phyloP scores from a whole-genome alignment of 78 protist genomes.

The slime mould (Dictyostelium discoideum) region dicty_2.7 NC_007088.5:6272001-6272500 shows the following conservation, averaged over 20 bases:
- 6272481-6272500: not conserved
- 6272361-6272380: slow-evolving; percentile 17
- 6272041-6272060: not conserved
- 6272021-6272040: slow-evolving; percentile 13
- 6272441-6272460: not conserved
- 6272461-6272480: not conserved
- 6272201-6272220: not conserved
- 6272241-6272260: not conserved
- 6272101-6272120: too few relatives aligned
- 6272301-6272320: slow-evolving; percentile 55
- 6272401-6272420: slow-evolving; percentile 36
- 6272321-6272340: slow-evolving; percentile 27
- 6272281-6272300: slow-evolving; percentile 43
- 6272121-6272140: too few relatives aligned
- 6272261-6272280: not conserved
- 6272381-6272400: slow-evolving; percentile 26
- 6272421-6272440: not conserved
- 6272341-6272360: not conserved
- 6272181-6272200: not conserved
- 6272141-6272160: not conserved
- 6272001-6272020: slow-evolving; percentile 73
- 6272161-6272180: not conserved
- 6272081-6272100: not conserved
- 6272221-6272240: too few relatives aligned
- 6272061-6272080: not conserved